phyloP scores from a whole-genome alignment of 805 yeast species.

The Saturnispora halmiae region DNA sequence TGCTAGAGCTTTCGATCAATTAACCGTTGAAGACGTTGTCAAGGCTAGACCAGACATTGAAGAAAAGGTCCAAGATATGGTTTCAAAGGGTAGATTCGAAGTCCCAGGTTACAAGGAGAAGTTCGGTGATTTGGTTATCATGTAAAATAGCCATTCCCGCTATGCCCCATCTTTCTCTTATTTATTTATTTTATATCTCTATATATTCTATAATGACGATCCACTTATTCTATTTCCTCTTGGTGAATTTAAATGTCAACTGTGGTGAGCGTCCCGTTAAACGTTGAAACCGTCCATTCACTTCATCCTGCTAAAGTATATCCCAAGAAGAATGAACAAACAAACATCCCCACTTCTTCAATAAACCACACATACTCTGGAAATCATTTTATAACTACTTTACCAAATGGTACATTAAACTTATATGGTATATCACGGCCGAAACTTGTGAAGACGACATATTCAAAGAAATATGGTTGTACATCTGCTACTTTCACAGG shows the following conservation, averaged over 20 bases:
- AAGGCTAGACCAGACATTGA: slow-evolving; percentile 97
- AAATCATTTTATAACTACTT: slow-evolving; percentile 50
- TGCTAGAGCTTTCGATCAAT: slow-evolving; percentile 96
- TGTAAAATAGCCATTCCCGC: too few relatives aligned
- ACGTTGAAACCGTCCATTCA: neutral
- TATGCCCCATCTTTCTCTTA: slow-evolving; percentile 9
- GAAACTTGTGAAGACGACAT: slow-evolving; percentile 54
- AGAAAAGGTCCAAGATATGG: slow-evolving; percentile 90
- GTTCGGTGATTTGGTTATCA: slow-evolving; percentile 93
- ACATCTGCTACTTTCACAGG: slow-evolving; percentile 72
- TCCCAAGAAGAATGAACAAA: neutral
- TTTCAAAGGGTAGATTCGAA: slow-evolving; percentile 93
- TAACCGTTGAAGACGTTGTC: slow-evolving; percentile 89
- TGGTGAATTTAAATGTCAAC: neutral
- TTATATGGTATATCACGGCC: slow-evolving; percentile 72
- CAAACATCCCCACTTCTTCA: slow-evolving; percentile 3
- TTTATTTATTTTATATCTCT: slow-evolving; percentile 12
- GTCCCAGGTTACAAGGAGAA: slow-evolving; percentile 98
- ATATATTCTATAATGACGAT: slow-evolving; percentile 4
- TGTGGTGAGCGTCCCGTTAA: neutral
- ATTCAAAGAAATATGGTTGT: slow-evolving; percentile 87
- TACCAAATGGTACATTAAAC: slow-evolving; percentile 76
- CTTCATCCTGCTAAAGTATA: slow-evolving; percentile 3
- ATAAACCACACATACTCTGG: slow-evolving; percentile 7
- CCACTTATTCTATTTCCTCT: neutral